Evolutionary conservation across 805 yeast genomes (phyloP).

Genomic region (Candida sanyiensis): DNA sequence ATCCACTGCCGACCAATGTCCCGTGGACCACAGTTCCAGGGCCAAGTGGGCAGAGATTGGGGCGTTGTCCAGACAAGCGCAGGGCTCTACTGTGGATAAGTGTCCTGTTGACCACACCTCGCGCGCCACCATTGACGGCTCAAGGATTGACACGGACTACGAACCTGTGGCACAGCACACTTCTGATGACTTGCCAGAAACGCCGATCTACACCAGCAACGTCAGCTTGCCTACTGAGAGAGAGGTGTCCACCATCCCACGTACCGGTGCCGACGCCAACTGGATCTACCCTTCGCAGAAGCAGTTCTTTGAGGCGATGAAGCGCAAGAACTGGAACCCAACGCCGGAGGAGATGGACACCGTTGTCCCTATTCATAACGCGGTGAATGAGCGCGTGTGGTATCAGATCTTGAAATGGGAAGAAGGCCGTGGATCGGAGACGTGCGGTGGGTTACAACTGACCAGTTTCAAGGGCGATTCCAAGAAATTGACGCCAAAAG

Average conservation of each 20-base stretch:
- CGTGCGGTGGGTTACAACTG: slow-evolving; percentile 81
- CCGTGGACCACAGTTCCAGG: slow-evolving; percentile 62
- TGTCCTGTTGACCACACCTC: slow-evolving; percentile 69
- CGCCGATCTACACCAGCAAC: slow-evolving; percentile 30
- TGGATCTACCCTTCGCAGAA: slow-evolving; percentile 97
- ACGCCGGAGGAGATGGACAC: slow-evolving; percentile 76
- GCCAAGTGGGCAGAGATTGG: slow-evolving; percentile 48
- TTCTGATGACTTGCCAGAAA: slow-evolving; percentile 36
- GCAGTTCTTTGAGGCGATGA: slow-evolving; percentile 93
- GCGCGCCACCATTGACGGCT: slow-evolving; percentile 34
- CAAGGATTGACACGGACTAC: slow-evolving; percentile 14
- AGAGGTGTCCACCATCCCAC: slow-evolving; percentile 76
- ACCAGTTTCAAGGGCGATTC: slow-evolving; percentile 89
- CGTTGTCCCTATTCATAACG: slow-evolving; percentile 90
- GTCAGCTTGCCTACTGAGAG: slow-evolving; percentile 61
- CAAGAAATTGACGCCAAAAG: slow-evolving; percentile 80
- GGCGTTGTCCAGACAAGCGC: slow-evolving; percentile 15
- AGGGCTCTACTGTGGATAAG: slow-evolving; percentile 24
- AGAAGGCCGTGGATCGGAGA: slow-evolving; percentile 44
- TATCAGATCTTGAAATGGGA: slow-evolving; percentile 81
- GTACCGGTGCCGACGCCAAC: slow-evolving; percentile 59
- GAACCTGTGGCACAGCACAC: slow-evolving; percentile 33
- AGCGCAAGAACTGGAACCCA: slow-evolving; percentile 84
- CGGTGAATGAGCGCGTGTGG: slow-evolving; percentile 94
- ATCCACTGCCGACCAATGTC: slow-evolving; percentile 42